Base-by-base conservation (phyloP, 1,284 basidiomycete genomes). In the Malassezia psittaci region DNA sequence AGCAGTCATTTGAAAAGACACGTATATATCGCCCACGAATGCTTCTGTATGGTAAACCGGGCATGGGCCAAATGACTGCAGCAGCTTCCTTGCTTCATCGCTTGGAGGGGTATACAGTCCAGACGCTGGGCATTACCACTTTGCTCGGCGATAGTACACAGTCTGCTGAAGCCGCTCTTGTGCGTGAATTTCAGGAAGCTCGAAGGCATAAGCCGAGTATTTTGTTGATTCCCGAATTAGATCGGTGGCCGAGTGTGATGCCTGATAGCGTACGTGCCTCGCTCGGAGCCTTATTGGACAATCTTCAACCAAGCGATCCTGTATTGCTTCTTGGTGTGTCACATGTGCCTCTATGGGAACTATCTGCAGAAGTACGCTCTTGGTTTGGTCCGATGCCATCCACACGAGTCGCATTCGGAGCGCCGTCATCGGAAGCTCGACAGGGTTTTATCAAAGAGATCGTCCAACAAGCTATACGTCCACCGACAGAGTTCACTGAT, bases 171-270 rank as follows among this genome's bases (percentile, higher is more conserved):
- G 87, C 93, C 1, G 85, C 87, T 2, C 85, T 96, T 53, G 88
- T 96, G 1, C 93, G 96, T 66, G 81, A 96, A n/a, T 96, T 98
- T 67, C 82, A 91, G 16, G 94, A 99, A 75, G 94, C 94, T 0
- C 96, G 96, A 75, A 84, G 94, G 32, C 89, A 96, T 73, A 91
- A 96, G 67, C 94, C 94, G 0, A 91, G 90, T 0, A 85, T 98
- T 40, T 81, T 98, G 47, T 98, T 90, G 76, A 89, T 98, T 44
- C 94, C 93, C 0, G 87, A 88, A 0, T 79, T 98, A 1, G 75
- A 83, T 0, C 83, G 86, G 7, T 98, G 93, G 91, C 86, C 86
- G 51, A 78, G 83, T 1, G 84, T 89, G 1, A 81, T 98, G 9
- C 82, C 85, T 0, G 91, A 96, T 60, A 84, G 85, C 0, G 83